These are phyloP conservation scores for Ceriops zippeliana DNA, from an alignment of 345 rosid genomes.

Conservation along the genomic window DNA sequence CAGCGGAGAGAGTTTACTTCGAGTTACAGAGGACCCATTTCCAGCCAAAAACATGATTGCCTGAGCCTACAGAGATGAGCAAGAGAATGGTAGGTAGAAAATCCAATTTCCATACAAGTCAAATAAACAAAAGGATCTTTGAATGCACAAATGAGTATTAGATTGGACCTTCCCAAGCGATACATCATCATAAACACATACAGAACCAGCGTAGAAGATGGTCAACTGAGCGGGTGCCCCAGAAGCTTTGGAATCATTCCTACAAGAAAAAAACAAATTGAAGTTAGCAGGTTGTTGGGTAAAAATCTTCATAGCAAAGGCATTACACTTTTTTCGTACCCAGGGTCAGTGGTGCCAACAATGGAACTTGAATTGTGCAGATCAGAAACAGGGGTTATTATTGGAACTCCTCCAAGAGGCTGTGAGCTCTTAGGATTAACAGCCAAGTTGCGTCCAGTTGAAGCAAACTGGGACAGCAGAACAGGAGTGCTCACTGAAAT, in stretches of 20 bases:
- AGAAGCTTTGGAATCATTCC: constrained; percentile 45
- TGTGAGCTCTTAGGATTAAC: constrained; percentile 32
- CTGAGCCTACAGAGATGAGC: constrained; percentile 22
- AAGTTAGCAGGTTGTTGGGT: not conserved
- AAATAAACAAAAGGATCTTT: not conserved
- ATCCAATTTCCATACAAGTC: not conserved
- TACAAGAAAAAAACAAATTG: constrained; percentile 26
- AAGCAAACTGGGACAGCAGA: constrained; percentile 42
- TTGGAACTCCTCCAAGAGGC: constrained; percentile 49
- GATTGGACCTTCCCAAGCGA: constrained; percentile 36
- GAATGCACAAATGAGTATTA: not conserved
- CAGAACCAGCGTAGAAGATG: constrained; percentile 32
- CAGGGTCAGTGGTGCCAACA: constrained; percentile 55
- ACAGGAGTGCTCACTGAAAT: constrained; percentile 42
- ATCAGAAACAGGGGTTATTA: constrained; percentile 40
- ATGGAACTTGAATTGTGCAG: constrained; percentile 44
- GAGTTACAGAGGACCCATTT: constrained; percentile 10
- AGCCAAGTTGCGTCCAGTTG: constrained; percentile 33
- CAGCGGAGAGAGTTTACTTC: not conserved
- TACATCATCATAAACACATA: constrained; percentile 25
- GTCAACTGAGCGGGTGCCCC: constrained; percentile 41
- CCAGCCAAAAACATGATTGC: constrained; percentile 31
- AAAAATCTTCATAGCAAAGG: not conserved
- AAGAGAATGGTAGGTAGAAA: not conserved
- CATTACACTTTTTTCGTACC: constrained; percentile 34